Conservation (phyloP, 176 grass and related monocot genomes). For the Phyllostachys edulis region DNA sequence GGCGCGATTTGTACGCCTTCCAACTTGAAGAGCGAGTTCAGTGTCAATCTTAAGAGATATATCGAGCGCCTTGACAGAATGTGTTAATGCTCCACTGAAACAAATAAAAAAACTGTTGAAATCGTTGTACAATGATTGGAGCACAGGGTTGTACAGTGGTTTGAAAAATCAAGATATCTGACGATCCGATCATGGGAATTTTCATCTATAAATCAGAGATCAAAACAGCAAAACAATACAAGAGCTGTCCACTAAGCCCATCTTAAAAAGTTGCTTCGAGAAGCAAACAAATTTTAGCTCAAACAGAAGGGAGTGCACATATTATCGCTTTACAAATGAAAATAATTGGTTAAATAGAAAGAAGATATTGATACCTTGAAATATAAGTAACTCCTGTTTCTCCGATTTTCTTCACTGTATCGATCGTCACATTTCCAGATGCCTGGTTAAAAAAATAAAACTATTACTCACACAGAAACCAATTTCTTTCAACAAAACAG, state of each 20-base stretch:
- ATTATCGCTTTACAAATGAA: neutral
- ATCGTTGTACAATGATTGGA: neutral
- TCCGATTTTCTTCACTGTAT: constrained; percentile 91
- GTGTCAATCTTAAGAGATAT: constrained; percentile 96
- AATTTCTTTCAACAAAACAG: neutral
- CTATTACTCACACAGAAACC: neutral
- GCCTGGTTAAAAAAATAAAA: constrained; percentile 47
- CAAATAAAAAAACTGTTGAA: neutral
- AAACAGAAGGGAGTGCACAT: neutral
- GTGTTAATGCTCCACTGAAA: constrained; percentile 89
- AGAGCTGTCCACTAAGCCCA: neutral
- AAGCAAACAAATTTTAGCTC: neutral
- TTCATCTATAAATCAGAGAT: neutral
- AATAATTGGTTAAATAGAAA: neutral
- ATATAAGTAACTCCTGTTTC: constrained; percentile 89
- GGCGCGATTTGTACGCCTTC: constrained; percentile 86
- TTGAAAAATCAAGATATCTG: neutral
- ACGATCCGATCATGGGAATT: too few species aligned
- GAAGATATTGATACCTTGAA: constrained; percentile 56
- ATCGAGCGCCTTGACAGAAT: constrained; percentile 96
- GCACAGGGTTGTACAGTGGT: neutral
- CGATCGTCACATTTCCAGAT: constrained; percentile 91
- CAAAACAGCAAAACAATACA: constrained; percentile 5
- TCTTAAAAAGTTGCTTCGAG: neutral
- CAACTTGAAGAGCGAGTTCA: constrained; percentile 88